These are phyloP conservation scores for Fusarium piperis DNA, from an alignment of 2,329 filamentous ascomycete species.

Conservation along the genomic window DNA sequence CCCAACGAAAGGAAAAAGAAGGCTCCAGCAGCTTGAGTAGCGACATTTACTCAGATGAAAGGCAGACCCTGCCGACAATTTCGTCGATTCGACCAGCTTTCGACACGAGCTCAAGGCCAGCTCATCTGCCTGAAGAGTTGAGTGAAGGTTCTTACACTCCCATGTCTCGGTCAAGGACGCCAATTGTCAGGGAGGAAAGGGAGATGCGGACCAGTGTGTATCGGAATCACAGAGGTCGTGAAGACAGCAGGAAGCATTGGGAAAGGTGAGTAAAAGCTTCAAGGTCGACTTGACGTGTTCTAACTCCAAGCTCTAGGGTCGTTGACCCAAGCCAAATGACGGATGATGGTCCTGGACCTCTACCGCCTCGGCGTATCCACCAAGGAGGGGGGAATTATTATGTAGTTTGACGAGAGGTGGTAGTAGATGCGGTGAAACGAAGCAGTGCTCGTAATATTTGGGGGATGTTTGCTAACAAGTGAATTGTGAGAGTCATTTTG, in stretches of 20 bases:
- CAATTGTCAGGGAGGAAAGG: not conserved
- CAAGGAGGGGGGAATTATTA: slow-evolving; percentile 24
- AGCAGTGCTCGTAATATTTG: not conserved
- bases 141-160: not conserved
- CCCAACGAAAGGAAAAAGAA: not conserved
- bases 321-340: not conserved
- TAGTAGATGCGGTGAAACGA: not conserved
- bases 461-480: not conserved
- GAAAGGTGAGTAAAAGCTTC: slow-evolving; percentile 7
- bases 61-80: slow-evolving; percentile 24
- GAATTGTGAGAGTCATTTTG: not conserved
- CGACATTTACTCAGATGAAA: slow-evolving; percentile 13
- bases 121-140: not conserved
- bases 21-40: not conserved
- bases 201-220: not conserved
- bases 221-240: slow-evolving; percentile 17
- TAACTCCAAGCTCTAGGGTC: slow-evolving; percentile 1
- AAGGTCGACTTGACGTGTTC: not conserved
- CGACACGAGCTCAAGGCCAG: slow-evolving; percentile 1
- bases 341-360: slow-evolving; percentile 1
- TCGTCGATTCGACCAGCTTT: slow-evolving; percentile 27
- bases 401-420: slow-evolving; percentile 6
- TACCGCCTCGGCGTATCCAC: slow-evolving; percentile 24
- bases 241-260: slow-evolving; percentile 9
- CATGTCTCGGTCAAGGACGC: not conserved